Base-by-base conservation (phyloP, 2,329 filamentous ascomycete genomes). In the Delphinella strobiligena region DNA sequence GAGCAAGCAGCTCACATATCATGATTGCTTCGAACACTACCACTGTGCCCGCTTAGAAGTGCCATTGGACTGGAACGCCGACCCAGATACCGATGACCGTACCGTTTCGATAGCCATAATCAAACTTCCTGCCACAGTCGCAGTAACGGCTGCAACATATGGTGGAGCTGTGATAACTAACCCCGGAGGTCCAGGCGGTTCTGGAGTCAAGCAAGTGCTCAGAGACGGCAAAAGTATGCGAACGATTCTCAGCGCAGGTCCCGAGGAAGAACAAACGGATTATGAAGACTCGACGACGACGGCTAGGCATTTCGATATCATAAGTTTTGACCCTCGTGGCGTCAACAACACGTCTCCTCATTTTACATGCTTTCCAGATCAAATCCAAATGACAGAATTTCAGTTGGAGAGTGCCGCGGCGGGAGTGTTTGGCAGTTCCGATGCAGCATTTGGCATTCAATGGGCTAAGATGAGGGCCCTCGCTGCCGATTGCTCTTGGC, bases 141-240 rank as follows among this genome's bases (percentile, higher is more conserved):
- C 51, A 0, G 50, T 59, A 10, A 53, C 60, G 3, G 65, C 71
- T 49, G 49, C 59, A 12, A 56, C 57, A 5, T 67, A 68, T 46
- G 64, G 64, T 2, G 66, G 68, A 3, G 58, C 66, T 1, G 57
- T 71, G 18, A 37, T 72, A 4, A 54, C 68, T 5, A 72, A 72
- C 43, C 67, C 34, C 36, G 48, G 52, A 31, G 66, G 67, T 1
- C 67, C 66, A 3, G 66, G 66, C 15, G 62, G 59, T 9, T 61
- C 62, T 8, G 66, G 66, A 10, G 54, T 65, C 2, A 35, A 48
- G 14, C 53, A 59, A 29, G 53, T 59, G 4, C 47, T 60, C 7
- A n/a, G 38, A 15, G 46, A 47, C 7, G 62, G 62, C 16, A 49
- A 49, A 15, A 42, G 55, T 38, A 38, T 65, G 3, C 62, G 64